Percentiles rank a stretch among this genome's conserved stretches.
Conservation (phyloP, 2,329 filamentous ascomycete genomes). For the Aspergillus alliaceus region DNA sequence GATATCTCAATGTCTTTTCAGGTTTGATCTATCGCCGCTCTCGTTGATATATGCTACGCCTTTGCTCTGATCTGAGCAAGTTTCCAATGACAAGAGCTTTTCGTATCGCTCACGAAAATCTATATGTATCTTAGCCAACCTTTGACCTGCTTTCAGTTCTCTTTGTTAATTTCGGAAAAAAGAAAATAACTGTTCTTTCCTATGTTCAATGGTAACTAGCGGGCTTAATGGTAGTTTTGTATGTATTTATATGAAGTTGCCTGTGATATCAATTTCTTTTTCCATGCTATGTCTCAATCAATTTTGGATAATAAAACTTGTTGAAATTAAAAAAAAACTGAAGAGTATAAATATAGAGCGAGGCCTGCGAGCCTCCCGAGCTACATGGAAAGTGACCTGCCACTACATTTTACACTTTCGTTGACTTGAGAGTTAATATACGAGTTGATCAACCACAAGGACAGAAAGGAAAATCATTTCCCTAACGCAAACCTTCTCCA, state of each 20-base stretch:
- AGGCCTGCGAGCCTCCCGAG: neutral
- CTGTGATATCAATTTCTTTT: neutral
- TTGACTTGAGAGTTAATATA: too few species aligned
- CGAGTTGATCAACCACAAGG: too few species aligned
- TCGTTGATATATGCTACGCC: slow-evolving; percentile 16
- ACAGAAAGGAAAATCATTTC: slow-evolving; percentile 3
- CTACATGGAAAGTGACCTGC: neutral
- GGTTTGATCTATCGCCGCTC: slow-evolving; percentile 34
- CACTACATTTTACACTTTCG: neutral
- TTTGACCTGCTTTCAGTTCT: slow-evolving; percentile 1
- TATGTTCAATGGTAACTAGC: slow-evolving; percentile 6
- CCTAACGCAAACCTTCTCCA: slow-evolving; percentile 45
- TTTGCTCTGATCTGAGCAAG: neutral
- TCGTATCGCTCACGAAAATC: neutral
- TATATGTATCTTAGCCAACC: slow-evolving; percentile 4
- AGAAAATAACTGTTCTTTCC: neutral
- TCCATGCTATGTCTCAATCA: neutral
- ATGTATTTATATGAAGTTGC: slow-evolving; percentile 5
- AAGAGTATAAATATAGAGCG: neutral
- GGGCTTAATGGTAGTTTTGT: neutral
- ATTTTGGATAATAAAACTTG: neutral
- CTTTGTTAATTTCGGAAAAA: neutral
- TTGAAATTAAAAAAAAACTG: too few species aligned
- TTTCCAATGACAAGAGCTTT: neutral
- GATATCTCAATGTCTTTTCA: slow-evolving; percentile 43